Evolutionary conservation across 208 protist species (phyloP), one percentile per base, ranked within the genome.

Genomic region (Wallacemonas sp.): DNA sequence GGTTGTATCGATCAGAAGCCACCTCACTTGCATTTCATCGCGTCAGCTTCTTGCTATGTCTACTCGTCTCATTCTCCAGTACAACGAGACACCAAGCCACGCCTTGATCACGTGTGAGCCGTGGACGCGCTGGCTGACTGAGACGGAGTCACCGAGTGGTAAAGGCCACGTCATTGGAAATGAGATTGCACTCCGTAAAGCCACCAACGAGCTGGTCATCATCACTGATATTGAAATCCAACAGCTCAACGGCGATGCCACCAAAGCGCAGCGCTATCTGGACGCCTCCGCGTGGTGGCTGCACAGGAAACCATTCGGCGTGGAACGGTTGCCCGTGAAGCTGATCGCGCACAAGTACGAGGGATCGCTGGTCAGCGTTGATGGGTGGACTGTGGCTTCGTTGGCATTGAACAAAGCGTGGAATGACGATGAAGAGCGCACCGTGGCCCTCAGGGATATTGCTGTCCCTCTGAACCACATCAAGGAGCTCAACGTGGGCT

Each of bases 151-250:
- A 34, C 26, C 26, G 5, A 6, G 26, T 4, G 6, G 6, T 2
- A 4, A 30, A 33, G 47, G 26, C 6, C 47, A 55, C 17, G 47
- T 33, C 24, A 33, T 55, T 8, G 47, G 47, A 4, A 24, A 32
- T 21, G 6, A 4, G 4, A n/a, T 55, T 2, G 24, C 24, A 17
- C 47, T 34, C 21, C 47, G 47, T n/a, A 55, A 55, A 23, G 2
- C 26, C 4, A 32, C 47, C 19, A n/a, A 55, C 6, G 6, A 34
- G 21, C 21, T 12, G 4, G 26, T 4, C 44, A 23, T 49, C 17
- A 49, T 49, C 17, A 49, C 44, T 49, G 44, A 17, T 5, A 49
- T 49, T 49, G 44, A 49, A 17, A 9, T 49, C 9, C n/a, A n/a
- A n/a, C n/a, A n/a, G n/a, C n/a, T n/a, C n/a, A 41, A 17, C 9